phyloP scores from a whole-genome alignment of 1,284 basidiomycete genomes.

The Afroboletus lepidellus region DNA sequence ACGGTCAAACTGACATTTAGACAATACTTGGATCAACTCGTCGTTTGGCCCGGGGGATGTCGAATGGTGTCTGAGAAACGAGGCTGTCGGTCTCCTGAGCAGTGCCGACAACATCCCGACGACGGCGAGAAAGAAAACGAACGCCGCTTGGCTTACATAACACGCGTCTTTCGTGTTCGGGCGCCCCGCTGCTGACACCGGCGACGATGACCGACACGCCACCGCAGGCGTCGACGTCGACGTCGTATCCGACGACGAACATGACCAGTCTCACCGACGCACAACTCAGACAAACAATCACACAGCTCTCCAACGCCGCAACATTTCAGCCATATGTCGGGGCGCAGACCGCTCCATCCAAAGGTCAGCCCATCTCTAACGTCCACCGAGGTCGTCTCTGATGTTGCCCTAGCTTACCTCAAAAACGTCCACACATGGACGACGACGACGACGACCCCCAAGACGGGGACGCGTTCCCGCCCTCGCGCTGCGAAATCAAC shows the following conservation, averaged over 20 bases:
- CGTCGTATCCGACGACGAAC: slow-evolving; percentile 35
- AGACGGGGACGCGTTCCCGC: slow-evolving; percentile 25
- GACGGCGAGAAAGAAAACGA: not conserved
- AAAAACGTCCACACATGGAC: slow-evolving; percentile 68
- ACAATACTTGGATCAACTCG: slow-evolving; percentile 42
- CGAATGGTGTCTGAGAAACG: slow-evolving; percentile 13
- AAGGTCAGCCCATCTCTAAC: slow-evolving; percentile 33
- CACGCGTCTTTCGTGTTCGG: slow-evolving; percentile 18
- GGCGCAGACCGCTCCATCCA: slow-evolving; percentile 42
- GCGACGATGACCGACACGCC: slow-evolving; percentile 31
- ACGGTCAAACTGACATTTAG: slow-evolving; percentile 35
- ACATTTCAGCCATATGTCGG: slow-evolving; percentile 42
- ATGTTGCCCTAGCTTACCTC: slow-evolving; percentile 46
- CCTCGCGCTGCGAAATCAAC: slow-evolving; percentile 38
- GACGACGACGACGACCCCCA: slow-evolving; percentile 27
- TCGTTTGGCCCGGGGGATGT: slow-evolving; percentile 37
- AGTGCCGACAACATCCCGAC: slow-evolving; percentile 20
- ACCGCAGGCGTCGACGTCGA: slow-evolving; percentile 21
- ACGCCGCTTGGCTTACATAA: slow-evolving; percentile 24
- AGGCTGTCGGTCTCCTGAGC: slow-evolving; percentile 8
- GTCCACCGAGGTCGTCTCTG: slow-evolving; percentile 5
- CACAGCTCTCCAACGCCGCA: slow-evolving; percentile 45
- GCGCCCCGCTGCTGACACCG: not conserved
- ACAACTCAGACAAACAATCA: slow-evolving; percentile 58
- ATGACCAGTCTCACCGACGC: slow-evolving; percentile 50